Conservation (phyloP, 805 yeast species). For the Saccharomyces kudriavzevii region DNA sequence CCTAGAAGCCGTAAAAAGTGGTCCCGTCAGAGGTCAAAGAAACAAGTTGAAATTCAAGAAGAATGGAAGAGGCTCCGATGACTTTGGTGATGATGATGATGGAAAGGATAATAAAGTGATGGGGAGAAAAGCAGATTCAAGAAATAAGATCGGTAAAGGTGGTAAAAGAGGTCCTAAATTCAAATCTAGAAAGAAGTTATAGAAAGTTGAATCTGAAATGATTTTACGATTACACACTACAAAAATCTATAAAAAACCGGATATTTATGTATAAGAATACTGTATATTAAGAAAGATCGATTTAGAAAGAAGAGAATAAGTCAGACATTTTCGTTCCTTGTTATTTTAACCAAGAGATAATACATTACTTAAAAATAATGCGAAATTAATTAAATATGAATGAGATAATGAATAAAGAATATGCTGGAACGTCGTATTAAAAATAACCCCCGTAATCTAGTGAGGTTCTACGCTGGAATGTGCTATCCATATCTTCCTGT, state of each 20-base stretch:
- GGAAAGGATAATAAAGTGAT: conserved; percentile 30
- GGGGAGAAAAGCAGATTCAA: conserved; percentile 4
- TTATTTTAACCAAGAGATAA: background rate
- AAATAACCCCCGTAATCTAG: conserved; percentile 19
- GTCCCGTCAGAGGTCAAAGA: conserved; percentile 89
- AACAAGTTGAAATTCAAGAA: conserved; percentile 84
- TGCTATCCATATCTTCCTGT: conserved; percentile 27
- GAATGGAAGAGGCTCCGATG: conserved; percentile 43
- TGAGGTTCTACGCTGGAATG: conserved; percentile 29
- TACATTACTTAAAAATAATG: background rate
- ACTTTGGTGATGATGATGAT: conserved; percentile 47
- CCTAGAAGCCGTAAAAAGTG: conserved; percentile 85
- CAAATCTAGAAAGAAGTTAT: conserved; percentile 16
- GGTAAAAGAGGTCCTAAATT: conserved; percentile 24
- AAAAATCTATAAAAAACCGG: background rate
- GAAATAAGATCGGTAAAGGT: conserved; percentile 23
- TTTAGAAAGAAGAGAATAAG: conserved; percentile 14
- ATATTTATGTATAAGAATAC: background rate
- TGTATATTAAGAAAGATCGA: background rate
- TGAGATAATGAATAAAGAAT: background rate
- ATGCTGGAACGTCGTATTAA: background rate
- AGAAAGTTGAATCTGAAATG: conserved; percentile 5
- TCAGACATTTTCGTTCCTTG: background rate
- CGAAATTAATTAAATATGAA: background rate
- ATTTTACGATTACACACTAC: background rate